Evolutionary conservation across 768 basidiomycete genomes (phyloP).

Genomic region (Mycena maculata): DNA sequence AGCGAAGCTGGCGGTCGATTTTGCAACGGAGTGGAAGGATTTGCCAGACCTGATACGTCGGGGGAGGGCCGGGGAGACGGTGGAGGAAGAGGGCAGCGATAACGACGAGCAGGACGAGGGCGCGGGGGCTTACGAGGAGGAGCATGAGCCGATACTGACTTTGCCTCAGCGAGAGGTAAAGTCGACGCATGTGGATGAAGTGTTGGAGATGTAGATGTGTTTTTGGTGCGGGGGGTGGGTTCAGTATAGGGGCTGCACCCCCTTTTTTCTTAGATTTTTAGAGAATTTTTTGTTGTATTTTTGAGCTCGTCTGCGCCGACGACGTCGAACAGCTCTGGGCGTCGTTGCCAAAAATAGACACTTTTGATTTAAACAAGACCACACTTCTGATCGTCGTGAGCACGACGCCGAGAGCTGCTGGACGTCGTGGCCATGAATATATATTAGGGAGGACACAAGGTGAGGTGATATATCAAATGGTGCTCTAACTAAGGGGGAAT

Average conservation of each 20-base stretch:
- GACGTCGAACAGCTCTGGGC: neutral
- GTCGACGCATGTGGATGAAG: slow-evolving; percentile 5
- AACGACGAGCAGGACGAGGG: neutral
- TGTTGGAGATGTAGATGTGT: neutral
- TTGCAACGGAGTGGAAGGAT: neutral
- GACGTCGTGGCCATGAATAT: neutral
- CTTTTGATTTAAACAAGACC: neutral
- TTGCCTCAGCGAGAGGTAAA: neutral
- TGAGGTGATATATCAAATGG: neutral
- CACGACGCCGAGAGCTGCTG: neutral
- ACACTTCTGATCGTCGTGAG: neutral
- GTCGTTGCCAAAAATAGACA: neutral
- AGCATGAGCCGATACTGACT: neutral
- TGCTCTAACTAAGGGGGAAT: neutral
- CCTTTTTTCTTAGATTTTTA: neutral
- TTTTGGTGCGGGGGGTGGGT: no score
- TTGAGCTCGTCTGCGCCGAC: neutral
- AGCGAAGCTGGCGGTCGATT: neutral
- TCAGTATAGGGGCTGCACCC: neutral
- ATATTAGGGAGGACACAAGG: neutral
- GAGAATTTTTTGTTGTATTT: neutral
- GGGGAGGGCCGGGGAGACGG: neutral
- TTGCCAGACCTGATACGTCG: neutral
- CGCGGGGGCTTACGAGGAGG: neutral
- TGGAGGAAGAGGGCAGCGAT: neutral